Conservation (phyloP, 2,329 filamentous ascomycete genomes). For the Ceratocystis harringtonii region DNA sequence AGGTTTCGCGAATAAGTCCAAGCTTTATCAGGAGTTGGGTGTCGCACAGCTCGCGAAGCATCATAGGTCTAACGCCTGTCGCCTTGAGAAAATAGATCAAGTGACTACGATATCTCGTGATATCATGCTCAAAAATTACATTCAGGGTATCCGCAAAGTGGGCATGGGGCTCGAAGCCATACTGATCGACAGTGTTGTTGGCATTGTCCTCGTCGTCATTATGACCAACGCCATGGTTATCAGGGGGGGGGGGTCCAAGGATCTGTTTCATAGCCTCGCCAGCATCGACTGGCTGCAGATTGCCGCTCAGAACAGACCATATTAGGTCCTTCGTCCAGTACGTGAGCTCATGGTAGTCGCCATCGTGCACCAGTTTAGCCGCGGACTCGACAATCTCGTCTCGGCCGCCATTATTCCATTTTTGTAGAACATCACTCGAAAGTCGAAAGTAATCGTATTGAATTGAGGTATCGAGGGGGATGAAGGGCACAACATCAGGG, state of each 20-base stretch:
- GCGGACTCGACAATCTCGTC: conserved; percentile 52
- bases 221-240: too few species aligned
- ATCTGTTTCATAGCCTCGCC: conserved; percentile 63
- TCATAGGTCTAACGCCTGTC: conserved; percentile 53
- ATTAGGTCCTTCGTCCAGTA: conserved; percentile 75
- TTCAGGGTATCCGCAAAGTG: conserved; percentile 74
- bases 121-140: conserved; percentile 59
- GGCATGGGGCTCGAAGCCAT: conserved; percentile 45
- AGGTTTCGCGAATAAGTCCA: conserved; percentile 71
- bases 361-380: conserved; percentile 46
- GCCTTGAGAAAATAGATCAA: conserved; percentile 56
- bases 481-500: background rate
- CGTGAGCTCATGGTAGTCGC: conserved; percentile 54
- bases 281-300: conserved; percentile 51
- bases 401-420: conserved; percentile 55
- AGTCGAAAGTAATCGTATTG: conserved; percentile 30
- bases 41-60: conserved; percentile 76
- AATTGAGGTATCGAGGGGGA: conserved; percentile 9
- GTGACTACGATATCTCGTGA: conserved; percentile 31
- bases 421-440: conserved; percentile 50
- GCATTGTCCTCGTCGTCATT: too few species aligned
- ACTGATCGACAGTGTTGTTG: conserved; percentile 28
- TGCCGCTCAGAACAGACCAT: conserved; percentile 54
- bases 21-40: conserved; percentile 57
- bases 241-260: conserved; percentile 40